These are phyloP conservation scores for Arachnomyces sp. DNA, from an alignment of 2,329 filamentous ascomycete species.

Conservation along the genomic window DNA sequence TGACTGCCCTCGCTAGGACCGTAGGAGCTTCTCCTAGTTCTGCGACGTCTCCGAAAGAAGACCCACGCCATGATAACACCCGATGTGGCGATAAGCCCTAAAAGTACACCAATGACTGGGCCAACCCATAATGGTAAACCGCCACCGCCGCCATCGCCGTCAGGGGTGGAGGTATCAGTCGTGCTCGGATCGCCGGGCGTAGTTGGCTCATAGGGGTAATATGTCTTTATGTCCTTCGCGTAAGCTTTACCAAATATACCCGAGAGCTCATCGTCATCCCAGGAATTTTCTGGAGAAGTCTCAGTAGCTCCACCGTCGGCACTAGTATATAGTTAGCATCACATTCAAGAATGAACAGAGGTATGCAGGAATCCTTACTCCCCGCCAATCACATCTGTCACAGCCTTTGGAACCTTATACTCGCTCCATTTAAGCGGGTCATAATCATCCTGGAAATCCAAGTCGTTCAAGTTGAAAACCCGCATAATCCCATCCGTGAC, in stretches of 20 bases:
- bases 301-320: slow-evolving; percentile 25
- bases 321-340: slow-evolving; percentile 12
- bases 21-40: slow-evolving; percentile 26
- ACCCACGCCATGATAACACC: slow-evolving; percentile 46
- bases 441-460: slow-evolving; percentile 24
- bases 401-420: slow-evolving; percentile 22
- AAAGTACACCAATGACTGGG: slow-evolving; percentile 54
- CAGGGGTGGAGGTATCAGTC: slow-evolving; percentile 14
- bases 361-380: slow-evolving; percentile 16
- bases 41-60: slow-evolving; percentile 39
- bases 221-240: slow-evolving; percentile 45
- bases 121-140: slow-evolving; percentile 50
- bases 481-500: slow-evolving; percentile 47
- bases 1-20: slow-evolving; percentile 32
- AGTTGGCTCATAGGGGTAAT: slow-evolving; percentile 49
- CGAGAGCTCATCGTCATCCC: slow-evolving; percentile 42
- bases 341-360: slow-evolving; percentile 2
- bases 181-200: slow-evolving; percentile 14
- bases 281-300: slow-evolving; percentile 25
- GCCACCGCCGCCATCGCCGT: slow-evolving; percentile 17
- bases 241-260: slow-evolving; percentile 51
- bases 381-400: slow-evolving; percentile 28
- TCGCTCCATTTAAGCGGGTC: slow-evolving; percentile 23
- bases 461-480: slow-evolving; percentile 33
- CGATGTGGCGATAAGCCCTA: slow-evolving; percentile 50